phyloP scores from a whole-genome alignment of 108 stramenopile species.

The Cafeteria roenbergensis region DNA sequence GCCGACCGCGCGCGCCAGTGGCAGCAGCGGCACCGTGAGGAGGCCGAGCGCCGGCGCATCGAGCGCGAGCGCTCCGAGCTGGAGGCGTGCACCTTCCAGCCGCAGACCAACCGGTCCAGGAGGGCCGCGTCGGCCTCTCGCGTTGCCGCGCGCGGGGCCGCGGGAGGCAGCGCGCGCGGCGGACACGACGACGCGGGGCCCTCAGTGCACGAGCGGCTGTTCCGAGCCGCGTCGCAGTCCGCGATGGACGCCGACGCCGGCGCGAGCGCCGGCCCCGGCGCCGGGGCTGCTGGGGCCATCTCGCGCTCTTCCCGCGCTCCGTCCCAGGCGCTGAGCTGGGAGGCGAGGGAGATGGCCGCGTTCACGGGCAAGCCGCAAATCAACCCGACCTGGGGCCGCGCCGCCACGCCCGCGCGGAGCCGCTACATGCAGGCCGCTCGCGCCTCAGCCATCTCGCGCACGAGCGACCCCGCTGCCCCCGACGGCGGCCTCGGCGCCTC shows the following conservation, averaged over 20 bases:
- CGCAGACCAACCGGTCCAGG: constrained; percentile 18
- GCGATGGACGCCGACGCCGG: background rate
- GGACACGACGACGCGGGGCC: constrained; percentile 21
- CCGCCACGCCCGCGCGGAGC: constrained; percentile 19
- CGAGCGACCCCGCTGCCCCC: background rate
- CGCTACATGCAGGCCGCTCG: constrained; percentile 24
- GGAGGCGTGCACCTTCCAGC: constrained; percentile 33
- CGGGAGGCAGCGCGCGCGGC: constrained; percentile 15
- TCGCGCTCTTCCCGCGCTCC: background rate
- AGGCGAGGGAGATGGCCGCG: constrained; percentile 22
- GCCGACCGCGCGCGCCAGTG: constrained; percentile 26
- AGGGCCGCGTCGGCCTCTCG: background rate
- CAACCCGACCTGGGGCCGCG: background rate
- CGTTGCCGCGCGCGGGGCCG: constrained; percentile 11
- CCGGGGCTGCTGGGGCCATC: background rate
- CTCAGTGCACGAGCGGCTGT: background rate
- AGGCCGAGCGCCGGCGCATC: constrained; percentile 26
- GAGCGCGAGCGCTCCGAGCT: constrained; percentile 28
- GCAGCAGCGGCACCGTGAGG: constrained; percentile 26
- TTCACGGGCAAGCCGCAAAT: constrained; percentile 38
- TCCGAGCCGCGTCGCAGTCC: background rate
- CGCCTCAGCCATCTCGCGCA: constrained; percentile 3
- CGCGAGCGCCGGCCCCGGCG: constrained; percentile 1
- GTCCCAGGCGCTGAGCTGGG: constrained; percentile 3
- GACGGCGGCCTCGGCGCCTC: constrained; percentile 12